These are phyloP conservation scores for Populus tremula DNA, from an alignment of 345 rosid species.

Conservation along the genomic window DNA sequence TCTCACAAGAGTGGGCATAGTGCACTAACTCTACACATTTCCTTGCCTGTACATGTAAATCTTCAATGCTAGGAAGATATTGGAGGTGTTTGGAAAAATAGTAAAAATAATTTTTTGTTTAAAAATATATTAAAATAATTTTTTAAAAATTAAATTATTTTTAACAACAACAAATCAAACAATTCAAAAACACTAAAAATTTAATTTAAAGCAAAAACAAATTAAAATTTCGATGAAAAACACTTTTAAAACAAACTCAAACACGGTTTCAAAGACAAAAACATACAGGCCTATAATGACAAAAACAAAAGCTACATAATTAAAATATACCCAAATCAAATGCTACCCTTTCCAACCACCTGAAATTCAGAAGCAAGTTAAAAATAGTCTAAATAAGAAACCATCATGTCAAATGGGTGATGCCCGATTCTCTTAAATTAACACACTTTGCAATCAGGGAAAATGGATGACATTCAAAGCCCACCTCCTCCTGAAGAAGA, in stretches of 20 bases:
- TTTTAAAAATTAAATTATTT: no score
- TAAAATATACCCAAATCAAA: constrained; percentile 4
- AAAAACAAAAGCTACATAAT: not conserved
- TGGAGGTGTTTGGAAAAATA: no score
- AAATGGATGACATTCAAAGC: constrained; percentile 60
- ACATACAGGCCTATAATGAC: no score
- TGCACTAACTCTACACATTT: no score
- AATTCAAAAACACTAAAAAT: no score
- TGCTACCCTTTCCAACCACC: constrained; percentile 18
- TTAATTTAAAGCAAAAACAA: no score
- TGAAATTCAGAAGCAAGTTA: constrained; percentile 18
- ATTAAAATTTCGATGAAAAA: no score
- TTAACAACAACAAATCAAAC: no score
- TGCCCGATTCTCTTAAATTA: constrained; percentile 7
- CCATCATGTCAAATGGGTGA: constrained; percentile 19
- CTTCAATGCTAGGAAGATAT: not conserved
- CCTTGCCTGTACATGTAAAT: not conserved
- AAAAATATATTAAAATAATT: no score
- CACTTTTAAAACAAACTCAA: no score
- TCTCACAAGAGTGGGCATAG: no score
- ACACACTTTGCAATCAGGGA: constrained; percentile 31
- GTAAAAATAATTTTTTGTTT: no score
- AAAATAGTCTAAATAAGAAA: constrained; percentile 8
- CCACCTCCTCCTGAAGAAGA: constrained; percentile 58
- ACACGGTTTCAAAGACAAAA: constrained; percentile 6